Evolutionary conservation across 306 rosid genomes (phyloP).

Genomic region (Gastrolobium bilobum): DNA sequence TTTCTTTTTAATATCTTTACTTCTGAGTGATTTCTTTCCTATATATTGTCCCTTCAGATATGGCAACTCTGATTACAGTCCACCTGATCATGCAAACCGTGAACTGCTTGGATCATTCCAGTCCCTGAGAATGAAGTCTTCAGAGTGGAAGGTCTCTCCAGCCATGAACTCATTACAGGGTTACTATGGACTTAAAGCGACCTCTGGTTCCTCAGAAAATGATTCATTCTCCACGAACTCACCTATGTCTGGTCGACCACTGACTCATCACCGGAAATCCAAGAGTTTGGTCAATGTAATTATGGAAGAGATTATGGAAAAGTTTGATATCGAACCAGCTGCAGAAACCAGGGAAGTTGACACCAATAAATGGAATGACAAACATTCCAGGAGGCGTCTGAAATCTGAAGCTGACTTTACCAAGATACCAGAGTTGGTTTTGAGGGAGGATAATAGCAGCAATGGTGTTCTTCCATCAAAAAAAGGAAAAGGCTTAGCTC

Average conservation of each 20-base stretch:
- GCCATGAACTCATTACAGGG: slow-evolving; percentile 89
- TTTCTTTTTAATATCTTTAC: background rate
- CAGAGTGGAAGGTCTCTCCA: slow-evolving; percentile 60
- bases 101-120: slow-evolving; percentile 77
- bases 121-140: slow-evolving; percentile 59
- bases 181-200: slow-evolving; percentile 72
- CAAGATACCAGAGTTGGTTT: slow-evolving; percentile 65
- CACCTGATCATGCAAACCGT: slow-evolving; percentile 40
- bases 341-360: slow-evolving; percentile 54
- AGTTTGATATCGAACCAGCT: slow-evolving; percentile 31
- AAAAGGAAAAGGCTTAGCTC: slow-evolving; percentile 77
- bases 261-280: slow-evolving; percentile 64
- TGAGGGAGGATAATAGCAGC: slow-evolving; percentile 69
- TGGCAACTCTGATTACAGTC: slow-evolving; percentile 53
- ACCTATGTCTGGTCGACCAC: slow-evolving; percentile 37
- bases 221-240: slow-evolving; percentile 40
- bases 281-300: slow-evolving; percentile 68
- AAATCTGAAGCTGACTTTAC: slow-evolving; percentile 76
- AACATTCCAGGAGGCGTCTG: slow-evolving; percentile 67
- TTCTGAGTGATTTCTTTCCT: slow-evolving; percentile 33
- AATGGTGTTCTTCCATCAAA: slow-evolving; percentile 64
- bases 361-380: slow-evolving; percentile 60
- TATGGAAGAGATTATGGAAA: slow-evolving; percentile 66
- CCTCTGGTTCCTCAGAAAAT: slow-evolving; percentile 57
- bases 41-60: slow-evolving; percentile 52